Base-by-base conservation (phyloP, 805 yeast species). In the Yarrowia sp. region DNA sequence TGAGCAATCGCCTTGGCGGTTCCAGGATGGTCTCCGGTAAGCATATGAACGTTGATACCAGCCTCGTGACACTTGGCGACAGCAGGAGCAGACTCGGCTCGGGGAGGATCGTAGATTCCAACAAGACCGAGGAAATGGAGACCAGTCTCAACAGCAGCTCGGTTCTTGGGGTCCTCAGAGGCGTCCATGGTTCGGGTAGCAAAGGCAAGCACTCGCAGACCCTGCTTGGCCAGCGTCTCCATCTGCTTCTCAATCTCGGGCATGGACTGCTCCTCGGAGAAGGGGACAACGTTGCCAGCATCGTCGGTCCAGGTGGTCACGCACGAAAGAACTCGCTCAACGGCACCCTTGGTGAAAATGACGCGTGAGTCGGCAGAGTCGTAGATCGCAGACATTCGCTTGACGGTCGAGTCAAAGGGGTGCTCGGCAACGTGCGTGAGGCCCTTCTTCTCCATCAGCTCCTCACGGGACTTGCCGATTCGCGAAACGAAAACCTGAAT, bases 91-190 rank as follows among this genome's bases (percentile, higher is more conserved):
- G 90, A 82, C 74, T 87, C 92, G 12, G 77, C 75, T 68, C 93
- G 78, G 62, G 93, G 93, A 18, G 93, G 93, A 71, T 87, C 93
- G 69, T 87, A 87, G 66, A 87, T 86, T 65, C 93, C 93, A 67
- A 86, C 83, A 21, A 87, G 75, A 3, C 93, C 93, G 39, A 84
- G 75, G 67, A 87, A 84, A 3, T 76, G 78, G 56, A 87, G 76
- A 12, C 77, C 76, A 12, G 70, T 65, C 71, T 87, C 93, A 56
- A 86, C 79, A 6, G 67, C 63, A 0, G 69, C 78, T 61, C 87
- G 77, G 1, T 67, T 65, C 19, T 62, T 36, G 31, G 62, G 49
- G 32, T 69, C 72, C n/a, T 63, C 41, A 7, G 53, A 47, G 3
- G 68, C 63, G 6, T 77, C 66, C 18, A 72, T 67, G 58, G 74